Base-by-base conservation (phyloP, 495 filamentous ascomycete species). In the Cercophora newfieldiana region DNA sequence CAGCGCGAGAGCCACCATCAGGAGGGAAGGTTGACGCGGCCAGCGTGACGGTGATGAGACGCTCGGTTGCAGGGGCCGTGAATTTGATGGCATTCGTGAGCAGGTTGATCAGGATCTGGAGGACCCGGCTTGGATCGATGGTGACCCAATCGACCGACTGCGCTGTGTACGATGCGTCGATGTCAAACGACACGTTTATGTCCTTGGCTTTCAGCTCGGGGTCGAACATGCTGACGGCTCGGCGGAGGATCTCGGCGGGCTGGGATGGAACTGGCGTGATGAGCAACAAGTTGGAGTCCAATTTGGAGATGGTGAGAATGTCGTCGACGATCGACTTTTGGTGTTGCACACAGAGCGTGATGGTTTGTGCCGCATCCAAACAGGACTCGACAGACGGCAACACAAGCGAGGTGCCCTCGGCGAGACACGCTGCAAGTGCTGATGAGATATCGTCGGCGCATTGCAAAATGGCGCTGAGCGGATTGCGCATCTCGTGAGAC, bases 241-340 rank as follows among this genome's bases (percentile, higher is more conserved):
- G 78, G 56, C 83, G 79, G 4, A 90, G 79, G 30, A 90, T 78
- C 14, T 74, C 72, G 60, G 82, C 78, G 0, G 89, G 89, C 69
- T 89, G 83, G 0, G 86, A 80, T 56, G 82, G 81, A 10, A 85
- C 82, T 4, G 89, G 90, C 3, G 86, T 83, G 12, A 93, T 80
- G n/a, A 86, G 79, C 0, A 92, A 75, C 65, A 91, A 75, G 24
- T 85, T 85, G 1, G 87, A 87, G 64, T 93, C 89, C n/a, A 93
- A 81, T 69, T 92, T 93, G 7, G 88, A 90, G 29, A 90, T 82
- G 1, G 87, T 89, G 25, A 93, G 79, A 14, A 93, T 86, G 71
- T 92, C 89, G 67, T 92, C 88, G 3, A 93, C 86, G 54, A 93
- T 91, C 12, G 88, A 81, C 73, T 89, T 90, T 73, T 92, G 89